Conservation (phyloP, 108 stramenopile species). For the Halocafeteria seosinensis region DNA sequence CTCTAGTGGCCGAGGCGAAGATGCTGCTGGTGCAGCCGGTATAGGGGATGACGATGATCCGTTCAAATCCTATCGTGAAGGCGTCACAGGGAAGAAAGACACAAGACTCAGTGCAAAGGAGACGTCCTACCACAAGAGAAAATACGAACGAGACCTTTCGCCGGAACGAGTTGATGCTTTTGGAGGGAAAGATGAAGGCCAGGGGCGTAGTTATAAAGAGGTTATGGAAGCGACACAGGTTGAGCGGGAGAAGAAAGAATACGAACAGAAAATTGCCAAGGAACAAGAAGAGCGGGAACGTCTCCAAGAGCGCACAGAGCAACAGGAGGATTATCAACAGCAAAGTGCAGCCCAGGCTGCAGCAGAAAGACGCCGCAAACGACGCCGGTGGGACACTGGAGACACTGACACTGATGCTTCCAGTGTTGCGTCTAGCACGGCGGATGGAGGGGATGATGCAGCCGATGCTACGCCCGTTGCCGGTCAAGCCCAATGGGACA, state of each 20-base stretch:
- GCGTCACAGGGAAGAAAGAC: too few relatives aligned
- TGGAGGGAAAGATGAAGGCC: background rate
- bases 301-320: background rate
- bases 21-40: too few relatives aligned
- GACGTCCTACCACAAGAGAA: background rate
- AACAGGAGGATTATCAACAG: constrained; percentile 36
- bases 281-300: background rate
- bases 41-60: too few relatives aligned
- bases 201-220: background rate
- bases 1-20: too few relatives aligned
- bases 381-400: constrained; percentile 15
- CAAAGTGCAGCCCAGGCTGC: constrained; percentile 20
- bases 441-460: background rate
- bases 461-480: background rate
- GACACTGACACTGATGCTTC: constrained; percentile 10
- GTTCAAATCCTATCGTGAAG: too few relatives aligned
- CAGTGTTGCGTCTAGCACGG: background rate
- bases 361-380: constrained; percentile 29
- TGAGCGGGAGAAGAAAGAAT: background rate
- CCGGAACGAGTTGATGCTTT: background rate
- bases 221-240: background rate
- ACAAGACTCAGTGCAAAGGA: too few relatives aligned
- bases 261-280: background rate
- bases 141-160: background rate
- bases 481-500: too few relatives aligned